Base-by-base conservation (phyloP, 2,329 filamentous ascomycete species). In the Zelopaecilomyces penicillatus region DNA sequence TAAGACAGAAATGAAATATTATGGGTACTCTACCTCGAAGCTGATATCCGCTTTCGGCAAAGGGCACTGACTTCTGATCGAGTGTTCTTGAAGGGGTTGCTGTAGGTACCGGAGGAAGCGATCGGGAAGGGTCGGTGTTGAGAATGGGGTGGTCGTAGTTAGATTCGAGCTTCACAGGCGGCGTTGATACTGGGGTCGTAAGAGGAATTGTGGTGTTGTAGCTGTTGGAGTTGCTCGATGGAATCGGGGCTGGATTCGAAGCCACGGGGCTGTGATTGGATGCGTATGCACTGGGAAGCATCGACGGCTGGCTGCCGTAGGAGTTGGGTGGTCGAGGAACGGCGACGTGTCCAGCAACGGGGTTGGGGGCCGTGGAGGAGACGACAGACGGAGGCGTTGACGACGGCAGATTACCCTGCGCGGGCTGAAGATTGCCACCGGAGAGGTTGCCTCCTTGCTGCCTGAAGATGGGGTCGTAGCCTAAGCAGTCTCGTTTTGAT, bases 391-490 rank as follows among this genome's bases (percentile, higher is more conserved):
- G 61, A 19, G 66, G 58, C 8, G 63, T 53, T 10, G 62, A 60
- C 10, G 61, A 61, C 51, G 57, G 61, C 40, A 61, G 58, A 43
- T 47, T 57, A 39, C 55, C 57, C 37, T 59, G 54, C 30, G 61
- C 57, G 5, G 61, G 61, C 52, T 60, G 65, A 42, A 58, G 65
- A 56, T 75, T 78, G 44, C 82, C 79, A 9, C 81, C 80, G 19
- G 84, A 78, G 62, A 91, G 86, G 50, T 88, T 84, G 51, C 81
- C 77, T 39, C 84, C 75, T 30, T 83, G 78, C 53, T 78, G 78
- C 66, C 88, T 87, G 70, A 91, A 93, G 58, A 91, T 87, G 33
- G 87, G 86, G 59, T 93, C 87, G 76, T 93, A 93, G 44, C 87
- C 87, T 40, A 89, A 63, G 60, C 87, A 93, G 57, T 91, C 86